These are phyloP conservation scores for Solanum etuberosum DNA, from an alignment of 257 asterid genomes.

Conservation along the genomic window DNA sequence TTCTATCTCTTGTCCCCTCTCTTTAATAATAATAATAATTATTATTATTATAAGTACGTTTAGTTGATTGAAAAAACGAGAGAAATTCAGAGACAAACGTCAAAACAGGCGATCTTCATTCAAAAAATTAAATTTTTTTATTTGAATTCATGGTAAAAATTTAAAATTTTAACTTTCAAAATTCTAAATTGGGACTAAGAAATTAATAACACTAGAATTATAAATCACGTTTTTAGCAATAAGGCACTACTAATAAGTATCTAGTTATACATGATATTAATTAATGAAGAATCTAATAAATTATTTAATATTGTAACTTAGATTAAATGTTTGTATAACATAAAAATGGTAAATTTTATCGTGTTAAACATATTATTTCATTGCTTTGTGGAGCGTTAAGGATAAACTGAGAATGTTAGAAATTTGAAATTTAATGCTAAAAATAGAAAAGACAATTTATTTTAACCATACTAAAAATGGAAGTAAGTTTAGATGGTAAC, in stretches of 20 bases:
- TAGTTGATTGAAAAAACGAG: background rate
- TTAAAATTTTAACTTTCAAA: background rate
- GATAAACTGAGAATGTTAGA: background rate
- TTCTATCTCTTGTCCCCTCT: background rate
- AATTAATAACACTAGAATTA: background rate
- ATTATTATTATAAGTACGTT: too few relatives aligned
- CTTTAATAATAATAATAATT: too few relatives aligned
- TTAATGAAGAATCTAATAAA: background rate
- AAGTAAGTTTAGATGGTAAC: background rate
- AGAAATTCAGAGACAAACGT: background rate
- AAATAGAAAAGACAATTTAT: too few relatives aligned
- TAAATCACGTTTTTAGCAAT: background rate
- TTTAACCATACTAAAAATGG: background rate
- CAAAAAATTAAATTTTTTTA: too few relatives aligned
- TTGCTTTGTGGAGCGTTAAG: background rate
- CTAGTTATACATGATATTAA: background rate
- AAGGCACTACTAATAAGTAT: background rate
- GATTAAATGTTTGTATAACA: background rate
- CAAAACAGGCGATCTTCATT: too few relatives aligned
- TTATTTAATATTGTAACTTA: background rate
- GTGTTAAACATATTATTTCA: background rate
- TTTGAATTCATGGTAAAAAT: background rate
- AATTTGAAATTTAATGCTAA: background rate
- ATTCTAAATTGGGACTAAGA: background rate
- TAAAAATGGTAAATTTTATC: background rate